phyloP scores from a whole-genome alignment of 2,329 filamentous ascomycete genomes.

The Hypoxylon sp. region DNA sequence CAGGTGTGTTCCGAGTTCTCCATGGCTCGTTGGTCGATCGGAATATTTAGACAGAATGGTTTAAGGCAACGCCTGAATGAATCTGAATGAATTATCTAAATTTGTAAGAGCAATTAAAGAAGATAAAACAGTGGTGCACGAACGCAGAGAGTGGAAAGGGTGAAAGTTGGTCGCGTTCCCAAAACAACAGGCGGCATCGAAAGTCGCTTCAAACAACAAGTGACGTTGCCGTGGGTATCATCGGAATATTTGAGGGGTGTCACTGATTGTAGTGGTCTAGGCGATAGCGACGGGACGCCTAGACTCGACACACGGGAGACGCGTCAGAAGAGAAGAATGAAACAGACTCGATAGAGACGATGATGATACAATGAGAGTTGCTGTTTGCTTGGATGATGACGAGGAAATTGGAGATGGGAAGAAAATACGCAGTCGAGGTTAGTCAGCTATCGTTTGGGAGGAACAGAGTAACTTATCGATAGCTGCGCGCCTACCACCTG shows the following conservation, averaged over 20 bases:
- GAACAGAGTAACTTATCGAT: constrained; percentile 13
- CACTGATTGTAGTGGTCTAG: constrained; percentile 10
- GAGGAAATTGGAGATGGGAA: constrained; percentile 25
- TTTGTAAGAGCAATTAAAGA: constrained; percentile 14
- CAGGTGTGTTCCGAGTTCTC: constrained; percentile 52
- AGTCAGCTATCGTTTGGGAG: background rate
- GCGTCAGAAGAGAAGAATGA: constrained; percentile 9
- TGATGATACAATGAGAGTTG: constrained; percentile 17
- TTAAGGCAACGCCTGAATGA: background rate
- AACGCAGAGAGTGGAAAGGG: constrained; percentile 10
- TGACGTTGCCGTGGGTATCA: constrained; percentile 28
- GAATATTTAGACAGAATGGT: background rate
- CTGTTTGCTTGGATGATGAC: constrained; percentile 39
- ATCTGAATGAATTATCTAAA: constrained; percentile 1
- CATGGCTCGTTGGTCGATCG: constrained; percentile 36
- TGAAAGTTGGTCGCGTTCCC: constrained; percentile 15
- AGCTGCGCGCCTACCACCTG: constrained; percentile 5
- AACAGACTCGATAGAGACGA: constrained; percentile 1
- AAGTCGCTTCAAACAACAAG: constrained; percentile 21
- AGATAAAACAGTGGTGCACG: constrained; percentile 1
- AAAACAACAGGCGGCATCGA: constrained; percentile 20
- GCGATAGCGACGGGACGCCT: constrained; percentile 7
- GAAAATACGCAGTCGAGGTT: constrained; percentile 22
- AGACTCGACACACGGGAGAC: constrained; percentile 10
- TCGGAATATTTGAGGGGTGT: constrained; percentile 16